Percentiles rank a stretch among this genome's conserved stretches.
Conservation (phyloP, 129 eudicot genomes). For the Flaveria bidentis region DNA sequence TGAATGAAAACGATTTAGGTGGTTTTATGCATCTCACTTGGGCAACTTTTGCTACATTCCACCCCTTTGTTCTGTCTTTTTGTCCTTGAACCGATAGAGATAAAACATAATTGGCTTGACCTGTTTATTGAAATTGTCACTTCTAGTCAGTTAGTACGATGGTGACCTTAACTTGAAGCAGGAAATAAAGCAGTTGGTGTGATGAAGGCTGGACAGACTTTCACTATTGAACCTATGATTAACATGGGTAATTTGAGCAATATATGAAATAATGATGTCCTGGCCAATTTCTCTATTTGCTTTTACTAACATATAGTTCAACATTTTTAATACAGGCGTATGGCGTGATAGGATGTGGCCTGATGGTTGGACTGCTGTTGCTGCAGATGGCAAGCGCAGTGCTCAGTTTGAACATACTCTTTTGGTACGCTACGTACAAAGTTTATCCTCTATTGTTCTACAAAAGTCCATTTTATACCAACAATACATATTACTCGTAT, state of each 20-base stretch:
- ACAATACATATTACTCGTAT: not conserved
- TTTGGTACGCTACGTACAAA: slow-evolving; percentile 47
- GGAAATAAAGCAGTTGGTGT: slow-evolving; percentile 98
- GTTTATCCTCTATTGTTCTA: not conserved
- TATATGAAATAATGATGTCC: not conserved
- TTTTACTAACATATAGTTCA: slow-evolving; percentile 21
- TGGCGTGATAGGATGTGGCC: slow-evolving; percentile 99
- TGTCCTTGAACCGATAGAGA: not conserved
- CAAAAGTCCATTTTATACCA: not conserved
- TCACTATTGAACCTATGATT: slow-evolving; percentile 96
- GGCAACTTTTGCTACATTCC: not conserved
- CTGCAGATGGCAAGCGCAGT: slow-evolving; percentile 96
- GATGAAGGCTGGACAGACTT: slow-evolving; percentile 98
- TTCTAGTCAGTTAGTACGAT: slow-evolving; percentile 4
- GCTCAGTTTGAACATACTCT: slow-evolving; percentile 98
- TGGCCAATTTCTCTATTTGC: not conserved
- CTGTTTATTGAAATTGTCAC: not conserved
- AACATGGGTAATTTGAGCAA: slow-evolving; percentile 55
- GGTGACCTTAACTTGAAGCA: slow-evolving; percentile 59
- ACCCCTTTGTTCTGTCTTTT: not conserved
- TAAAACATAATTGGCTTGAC: not conserved
- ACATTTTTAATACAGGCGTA: slow-evolving; percentile 48
- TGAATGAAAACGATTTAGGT: not conserved
- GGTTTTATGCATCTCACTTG: not conserved
- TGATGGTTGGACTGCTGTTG: slow-evolving; percentile 96